Evolutionary conservation across 225 moss, liverwort and hornwort genomes (phyloP).

Genomic region (Rhytidiadelphus loreus): DNA sequence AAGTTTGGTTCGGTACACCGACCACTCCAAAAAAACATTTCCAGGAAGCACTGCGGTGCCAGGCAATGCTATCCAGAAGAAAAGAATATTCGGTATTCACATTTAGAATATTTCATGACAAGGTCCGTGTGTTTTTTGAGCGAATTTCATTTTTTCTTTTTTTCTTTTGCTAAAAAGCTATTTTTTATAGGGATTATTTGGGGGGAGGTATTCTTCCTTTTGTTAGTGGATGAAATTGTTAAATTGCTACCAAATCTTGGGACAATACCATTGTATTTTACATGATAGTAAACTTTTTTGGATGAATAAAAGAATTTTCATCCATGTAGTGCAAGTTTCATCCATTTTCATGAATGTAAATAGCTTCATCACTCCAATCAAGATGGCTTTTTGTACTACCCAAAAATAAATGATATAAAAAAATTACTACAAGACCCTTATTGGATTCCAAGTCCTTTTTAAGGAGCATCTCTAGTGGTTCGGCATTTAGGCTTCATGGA

Average conservation of each 20-base stretch:
- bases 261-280: neutral
- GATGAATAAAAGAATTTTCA: neutral
- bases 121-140: neutral
- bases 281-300: neutral
- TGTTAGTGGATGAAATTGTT: too few species aligned
- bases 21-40: neutral
- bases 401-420: too few species aligned
- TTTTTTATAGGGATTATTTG: neutral
- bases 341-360: too few species aligned
- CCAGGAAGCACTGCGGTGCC: neutral
- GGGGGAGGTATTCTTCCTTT: neutral
- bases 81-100: neutral
- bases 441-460: too few species aligned
- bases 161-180: too few species aligned
- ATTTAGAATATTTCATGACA: neutral
- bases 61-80: neutral
- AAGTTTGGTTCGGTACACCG: neutral
- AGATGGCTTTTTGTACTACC: accelerated
- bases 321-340: neutral
- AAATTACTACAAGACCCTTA: too few species aligned
- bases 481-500: too few species aligned
- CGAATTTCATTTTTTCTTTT: too few species aligned
- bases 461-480: too few species aligned
- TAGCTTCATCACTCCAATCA: too few species aligned
- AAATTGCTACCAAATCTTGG: neutral